Conservation (phyloP, 192 early-diverging fungal species). For the Backusella psychrophila region DNA sequence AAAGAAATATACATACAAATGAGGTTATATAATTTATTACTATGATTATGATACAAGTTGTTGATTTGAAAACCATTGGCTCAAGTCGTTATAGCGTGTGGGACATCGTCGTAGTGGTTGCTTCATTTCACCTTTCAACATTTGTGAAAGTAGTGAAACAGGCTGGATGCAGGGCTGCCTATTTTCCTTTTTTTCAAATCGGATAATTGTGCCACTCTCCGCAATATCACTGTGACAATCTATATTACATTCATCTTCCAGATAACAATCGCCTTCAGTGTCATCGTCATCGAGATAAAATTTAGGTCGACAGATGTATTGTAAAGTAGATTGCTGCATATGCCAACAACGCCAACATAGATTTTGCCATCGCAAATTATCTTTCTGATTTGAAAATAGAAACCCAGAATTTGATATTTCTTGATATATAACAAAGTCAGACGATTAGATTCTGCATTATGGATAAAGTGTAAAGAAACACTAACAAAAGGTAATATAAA, state of each 20-base stretch:
- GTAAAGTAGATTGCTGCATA: neutral
- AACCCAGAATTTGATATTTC: slow-evolving; percentile 1
- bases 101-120: neutral
- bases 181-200: slow-evolving; percentile 8
- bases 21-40: neutral
- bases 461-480: neutral
- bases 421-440: neutral
- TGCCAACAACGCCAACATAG: neutral
- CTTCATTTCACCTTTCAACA: neutral
- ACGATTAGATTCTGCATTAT: neutral
- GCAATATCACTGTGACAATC: neutral
- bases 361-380: slow-evolving; percentile 4
- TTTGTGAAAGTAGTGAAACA: slow-evolving; percentile 6
- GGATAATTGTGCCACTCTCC: neutral
- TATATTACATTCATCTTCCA: neutral
- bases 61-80: neutral
- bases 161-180: slow-evolving; percentile 1
- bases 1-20: neutral
- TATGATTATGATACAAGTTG: neutral
- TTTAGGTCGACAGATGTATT: neutral
- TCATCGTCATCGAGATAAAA: neutral
- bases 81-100: neutral
- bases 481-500: neutral
- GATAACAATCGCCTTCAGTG: neutral
- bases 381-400: neutral